These are phyloP conservation scores for Yamadazyma epiphylla DNA, from an alignment of 1,139 yeast species.

Conservation along the genomic window DNA sequence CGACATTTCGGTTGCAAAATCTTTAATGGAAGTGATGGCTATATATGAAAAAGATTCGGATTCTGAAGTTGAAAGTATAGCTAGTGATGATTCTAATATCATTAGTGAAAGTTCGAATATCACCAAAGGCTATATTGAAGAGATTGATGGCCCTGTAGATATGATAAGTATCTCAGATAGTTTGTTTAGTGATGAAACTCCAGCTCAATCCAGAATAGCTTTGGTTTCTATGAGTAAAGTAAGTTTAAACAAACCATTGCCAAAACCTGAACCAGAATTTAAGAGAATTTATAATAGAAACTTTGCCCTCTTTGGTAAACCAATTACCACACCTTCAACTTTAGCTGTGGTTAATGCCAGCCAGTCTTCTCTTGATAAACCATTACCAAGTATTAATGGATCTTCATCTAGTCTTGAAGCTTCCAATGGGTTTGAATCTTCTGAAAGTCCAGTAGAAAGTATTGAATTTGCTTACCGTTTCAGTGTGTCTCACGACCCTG, in stretches of 20 bases:
- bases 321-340: background rate
- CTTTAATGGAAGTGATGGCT: conserved; percentile 12
- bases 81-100: conserved; percentile 1
- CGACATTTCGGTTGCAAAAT: conserved; percentile 10
- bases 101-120: conserved; percentile 5
- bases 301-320: no score
- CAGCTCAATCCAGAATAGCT: background rate
- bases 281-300: background rate
- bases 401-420: no score
- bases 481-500: no score
- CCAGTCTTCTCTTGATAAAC: background rate
- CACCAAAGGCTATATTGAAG: conserved; percentile 7
- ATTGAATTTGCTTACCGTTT: no score
- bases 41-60: conserved; percentile 7
- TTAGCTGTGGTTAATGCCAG: background rate
- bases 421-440: conserved; percentile 1
- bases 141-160: conserved; percentile 3
- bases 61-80: conserved; percentile 4
- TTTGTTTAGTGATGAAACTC: conserved; percentile 8
- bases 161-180: conserved; percentile 12
- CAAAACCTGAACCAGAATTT: conserved; percentile 1
- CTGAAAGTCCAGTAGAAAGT: no score
- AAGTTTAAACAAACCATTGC: background rate
- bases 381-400: no score
- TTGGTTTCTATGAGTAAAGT: background rate